These are phyloP conservation scores for Lasiodiplodia gonubiensis DNA, from an alignment of 2,329 filamentous ascomycete genomes.

Conservation along the genomic window DNA sequence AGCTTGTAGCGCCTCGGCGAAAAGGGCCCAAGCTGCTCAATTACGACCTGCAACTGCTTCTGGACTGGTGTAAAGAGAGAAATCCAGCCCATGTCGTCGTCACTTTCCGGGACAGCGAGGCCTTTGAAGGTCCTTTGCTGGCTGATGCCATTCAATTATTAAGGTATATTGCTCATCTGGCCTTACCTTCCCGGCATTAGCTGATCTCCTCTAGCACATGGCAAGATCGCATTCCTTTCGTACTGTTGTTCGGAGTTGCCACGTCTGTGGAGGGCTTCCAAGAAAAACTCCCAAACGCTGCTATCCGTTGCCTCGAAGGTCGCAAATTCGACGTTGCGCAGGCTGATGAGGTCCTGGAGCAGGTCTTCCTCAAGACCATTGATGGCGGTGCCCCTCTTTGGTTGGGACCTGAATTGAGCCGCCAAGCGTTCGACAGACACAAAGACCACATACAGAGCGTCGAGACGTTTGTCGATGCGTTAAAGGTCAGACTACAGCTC, in stretches of 20 bases:
- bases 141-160: constrained; percentile 73
- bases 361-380: constrained; percentile 70
- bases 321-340: constrained; percentile 79
- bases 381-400: constrained; percentile 63
- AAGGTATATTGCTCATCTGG: constrained; percentile 56
- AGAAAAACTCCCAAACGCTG: constrained; percentile 71
- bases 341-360: constrained; percentile 72
- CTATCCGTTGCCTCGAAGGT: constrained; percentile 70
- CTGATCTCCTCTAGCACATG: constrained; percentile 60
- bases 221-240: constrained; percentile 77
- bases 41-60: constrained; percentile 77
- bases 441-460: constrained; percentile 78
- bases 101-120: constrained; percentile 81
- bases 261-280: constrained; percentile 83
- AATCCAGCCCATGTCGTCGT: constrained; percentile 68
- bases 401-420: constrained; percentile 68
- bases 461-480: constrained; percentile 70
- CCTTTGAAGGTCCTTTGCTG: constrained; percentile 75
- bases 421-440: constrained; percentile 72
- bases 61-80: constrained; percentile 63
- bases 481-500: constrained; percentile 61
- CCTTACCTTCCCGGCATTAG: background rate
- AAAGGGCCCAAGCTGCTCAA: constrained; percentile 72
- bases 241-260: constrained; percentile 78
- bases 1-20: constrained; percentile 36